phyloP scores from a whole-genome alignment of 1,284 basidiomycete species.

The Tilletia walkeri region DNA sequence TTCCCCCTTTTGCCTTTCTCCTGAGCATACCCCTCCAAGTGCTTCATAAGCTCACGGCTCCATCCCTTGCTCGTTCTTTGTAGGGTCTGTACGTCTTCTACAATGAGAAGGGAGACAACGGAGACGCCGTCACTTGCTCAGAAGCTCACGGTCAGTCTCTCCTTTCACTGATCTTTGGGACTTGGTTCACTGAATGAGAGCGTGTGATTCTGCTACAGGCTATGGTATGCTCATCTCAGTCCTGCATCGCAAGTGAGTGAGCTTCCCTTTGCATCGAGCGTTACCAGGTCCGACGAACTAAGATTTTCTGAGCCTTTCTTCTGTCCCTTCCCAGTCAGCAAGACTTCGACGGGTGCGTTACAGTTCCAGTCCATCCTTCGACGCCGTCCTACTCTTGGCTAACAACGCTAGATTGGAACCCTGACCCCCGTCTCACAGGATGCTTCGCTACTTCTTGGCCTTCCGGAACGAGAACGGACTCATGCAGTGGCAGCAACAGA shows the following conservation, averaged over 20 bases:
- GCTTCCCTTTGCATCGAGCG: background rate
- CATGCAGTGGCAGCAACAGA: slow-evolving; percentile 46
- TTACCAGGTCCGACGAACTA: no score
- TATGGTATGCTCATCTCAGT: slow-evolving; percentile 50
- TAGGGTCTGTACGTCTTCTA: background rate
- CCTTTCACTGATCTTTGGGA: background rate
- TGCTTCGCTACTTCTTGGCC: slow-evolving; percentile 37
- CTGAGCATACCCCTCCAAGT: background rate
- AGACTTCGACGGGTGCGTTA: slow-evolving; percentile 36
- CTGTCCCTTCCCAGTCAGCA: slow-evolving; percentile 19
- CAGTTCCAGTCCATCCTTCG: background rate
- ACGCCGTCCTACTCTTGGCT: background rate
- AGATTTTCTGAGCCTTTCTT: background rate
- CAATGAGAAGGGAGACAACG: slow-evolving; percentile 32
- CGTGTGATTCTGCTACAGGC: slow-evolving; percentile 15
- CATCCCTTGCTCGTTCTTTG: background rate
- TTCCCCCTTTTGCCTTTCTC: no score
- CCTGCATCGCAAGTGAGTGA: slow-evolving; percentile 36
- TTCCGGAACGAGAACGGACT: slow-evolving; percentile 40
- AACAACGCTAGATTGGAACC: background rate
- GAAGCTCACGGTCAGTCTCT: slow-evolving; percentile 40
- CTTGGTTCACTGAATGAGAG: background rate
- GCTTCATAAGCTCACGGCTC: background rate
- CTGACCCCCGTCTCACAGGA: slow-evolving; percentile 19
- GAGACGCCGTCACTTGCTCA: slow-evolving; percentile 49